Evolutionary conservation across 768 basidiomycete species (phyloP).

Genomic region (Mycena galopus): DNA sequence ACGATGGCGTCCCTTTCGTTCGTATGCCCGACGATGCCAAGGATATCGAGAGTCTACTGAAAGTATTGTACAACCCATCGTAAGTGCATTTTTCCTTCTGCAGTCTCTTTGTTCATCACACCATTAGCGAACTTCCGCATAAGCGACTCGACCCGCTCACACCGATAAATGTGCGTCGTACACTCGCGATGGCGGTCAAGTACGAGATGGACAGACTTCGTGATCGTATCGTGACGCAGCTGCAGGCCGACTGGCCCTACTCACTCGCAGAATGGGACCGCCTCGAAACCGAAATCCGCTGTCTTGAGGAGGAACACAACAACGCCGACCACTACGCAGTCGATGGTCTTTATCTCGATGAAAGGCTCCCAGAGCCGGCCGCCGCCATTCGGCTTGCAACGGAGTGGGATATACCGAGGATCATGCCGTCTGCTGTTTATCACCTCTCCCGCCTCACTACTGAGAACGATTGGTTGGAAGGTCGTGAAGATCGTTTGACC

Average conservation of each 20-base stretch:
- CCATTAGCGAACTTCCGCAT: slow-evolving; percentile 27
- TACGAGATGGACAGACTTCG: slow-evolving; percentile 51
- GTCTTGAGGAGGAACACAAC: slow-evolving; percentile 3
- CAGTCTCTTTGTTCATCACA: neutral
- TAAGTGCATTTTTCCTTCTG: neutral
- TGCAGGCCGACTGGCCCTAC: slow-evolving; percentile 52
- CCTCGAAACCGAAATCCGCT: slow-evolving; percentile 23
- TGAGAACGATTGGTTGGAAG: slow-evolving; percentile 22
- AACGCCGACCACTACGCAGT: neutral
- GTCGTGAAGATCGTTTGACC: neutral
- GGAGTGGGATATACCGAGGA: slow-evolving; percentile 38
- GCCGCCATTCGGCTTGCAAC: slow-evolving; percentile 44
- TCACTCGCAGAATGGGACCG: slow-evolving; percentile 42
- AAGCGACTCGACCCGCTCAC: slow-evolving; percentile 44
- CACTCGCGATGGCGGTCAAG: slow-evolving; percentile 50
- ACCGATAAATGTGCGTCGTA: slow-evolving; percentile 46
- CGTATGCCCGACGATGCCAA: slow-evolving; percentile 32
- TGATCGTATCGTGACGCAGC: slow-evolving; percentile 45
- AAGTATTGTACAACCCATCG: slow-evolving; percentile 31
- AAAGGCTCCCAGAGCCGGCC: slow-evolving; percentile 38
- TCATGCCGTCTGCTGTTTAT: slow-evolving; percentile 48
- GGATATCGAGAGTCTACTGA: slow-evolving; percentile 28
- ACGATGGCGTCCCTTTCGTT: slow-evolving; percentile 36
- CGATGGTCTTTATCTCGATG: slow-evolving; percentile 25
- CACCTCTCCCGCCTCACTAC: slow-evolving; percentile 41